Base-by-base conservation (phyloP, 495 filamentous ascomycete species). In the Aspergillus leporis region DNA sequence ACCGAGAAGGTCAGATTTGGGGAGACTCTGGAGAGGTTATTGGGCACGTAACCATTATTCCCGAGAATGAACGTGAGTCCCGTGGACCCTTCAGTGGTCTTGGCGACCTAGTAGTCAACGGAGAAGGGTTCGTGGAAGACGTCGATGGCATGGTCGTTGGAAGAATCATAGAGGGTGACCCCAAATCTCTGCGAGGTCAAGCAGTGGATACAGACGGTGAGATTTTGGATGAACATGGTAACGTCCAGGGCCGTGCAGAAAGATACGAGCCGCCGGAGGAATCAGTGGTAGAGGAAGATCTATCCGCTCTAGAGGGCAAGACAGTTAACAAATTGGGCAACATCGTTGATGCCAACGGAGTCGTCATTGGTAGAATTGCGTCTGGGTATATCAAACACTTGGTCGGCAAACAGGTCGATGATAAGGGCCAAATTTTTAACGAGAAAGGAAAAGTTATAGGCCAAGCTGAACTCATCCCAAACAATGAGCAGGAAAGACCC, bases 301-400 rank as follows among this genome's bases (percentile, higher is more conserved):
- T 84, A 46, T 91, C 88, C 3, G 70, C 80, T 13, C 78, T 95
- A 5, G 90, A 89, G 5, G 91, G 91, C 53, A 91, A 91, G 81
- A 82, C 87, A 5, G 88, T 94, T 66, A 96, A 96, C 75, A 93
- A 93, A 72, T 80, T 78, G 7, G 91, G 91, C 47, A 93, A 93
- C 46, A 83, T 93, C 22, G 91, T 96, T 56, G 91, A 94, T 64
- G 70, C 72, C 23, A 77, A 78, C 28, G 91, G 91, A n/a, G 78
- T 78, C 21, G 88, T 93, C 63, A 85, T 84, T 61, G 91, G 91
- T 25, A 85, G 88, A 21, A 83, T 96, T 6, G 77, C 86, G 38
- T 88, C 91, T 64, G 91, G 91, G 25, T 28, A 28, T 21, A 85
- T 91, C 50, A 82, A 84, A 68, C 79, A 79, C 50, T 80, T 96